Evolutionary conservation across 1,139 yeast species (phyloP).

Genomic region (Geotrichum carabidarum): DNA sequence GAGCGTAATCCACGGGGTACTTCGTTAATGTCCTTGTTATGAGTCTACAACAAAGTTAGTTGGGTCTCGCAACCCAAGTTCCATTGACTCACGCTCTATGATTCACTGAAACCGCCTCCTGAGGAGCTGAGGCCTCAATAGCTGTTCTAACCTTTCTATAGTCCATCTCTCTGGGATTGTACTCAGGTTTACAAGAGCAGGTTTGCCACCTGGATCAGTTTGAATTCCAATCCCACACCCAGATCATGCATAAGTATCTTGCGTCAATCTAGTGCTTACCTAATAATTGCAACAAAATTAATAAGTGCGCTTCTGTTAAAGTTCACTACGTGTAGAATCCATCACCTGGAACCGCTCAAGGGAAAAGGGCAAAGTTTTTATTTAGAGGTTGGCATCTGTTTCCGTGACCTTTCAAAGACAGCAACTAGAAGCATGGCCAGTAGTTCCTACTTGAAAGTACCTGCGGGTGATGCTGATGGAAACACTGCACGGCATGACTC

Average conservation of each 20-base stretch:
- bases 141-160: conserved; percentile 26
- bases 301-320: too few relatives aligned
- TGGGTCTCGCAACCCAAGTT: background rate
- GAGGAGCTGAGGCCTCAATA: conserved; percentile 20
- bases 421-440: conserved; percentile 1
- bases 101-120: conserved; percentile 38
- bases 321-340: too few relatives aligned
- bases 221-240: background rate
- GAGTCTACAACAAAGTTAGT: conserved; percentile 23
- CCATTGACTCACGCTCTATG: conserved; percentile 36
- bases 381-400: too few relatives aligned
- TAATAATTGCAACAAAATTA: background rate
- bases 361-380: too few relatives aligned
- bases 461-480: conserved; percentile 6
- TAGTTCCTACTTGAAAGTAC: conserved; percentile 6
- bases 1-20: conserved; percentile 42
- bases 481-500: conserved; percentile 27
- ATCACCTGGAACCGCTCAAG: too few relatives aligned
- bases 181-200: background rate
- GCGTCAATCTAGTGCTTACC: background rate
- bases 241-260: background rate
- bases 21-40: conserved; percentile 42
- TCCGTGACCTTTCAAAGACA: background rate
- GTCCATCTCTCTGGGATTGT: conserved; percentile 24
- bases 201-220: conserved; percentile 5